Evolutionary conservation across 768 basidiomycete genomes (phyloP), one percentile per base, ranked within the genome.

Genomic region (Xerocomus brunneocitrinus): DNA sequence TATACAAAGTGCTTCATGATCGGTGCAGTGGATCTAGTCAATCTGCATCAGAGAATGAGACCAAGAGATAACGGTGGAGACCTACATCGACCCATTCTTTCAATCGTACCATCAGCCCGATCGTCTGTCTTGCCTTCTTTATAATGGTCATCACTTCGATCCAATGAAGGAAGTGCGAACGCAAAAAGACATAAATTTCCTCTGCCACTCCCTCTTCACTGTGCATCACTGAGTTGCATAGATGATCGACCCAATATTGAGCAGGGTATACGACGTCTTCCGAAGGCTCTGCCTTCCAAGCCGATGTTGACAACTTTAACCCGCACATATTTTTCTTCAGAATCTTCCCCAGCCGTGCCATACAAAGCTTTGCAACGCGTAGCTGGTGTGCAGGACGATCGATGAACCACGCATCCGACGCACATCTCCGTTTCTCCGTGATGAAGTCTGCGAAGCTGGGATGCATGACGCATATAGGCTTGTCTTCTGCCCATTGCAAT

Each of bases 371-470:
- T 3, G 70, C 68, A 10, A 63, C 45, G 1, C 61, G 60, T 12
- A 61, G 51, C 45, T 62, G 57, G 30, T 68, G 62, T 16, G 36
- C 46, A 4, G 41, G 41, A 8, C 51, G 59, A 41, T 73, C 62
- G 35, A 72, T 64, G 19, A 61, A 70, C 64, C 69, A 69, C 1
- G 49, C 57, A 16, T 67, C 62, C 7, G 58, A 61, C 4, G 58
- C 56, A 41, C 67, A 72, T 9, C 72, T 61, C 24, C 61, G 56
- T 42, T 24, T 53, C 45, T 72, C 63, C 25, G 66, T 66, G 35
- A 73, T 57, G 38, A 73, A 72, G 47, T 73, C 71, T 5, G 55
- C 57, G 24, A 72, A 70, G 27, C 69, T 71, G 0, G 71, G 63
- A 49, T 73, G 71, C 55, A 66, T 63, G 3, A 68, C 60, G 14